phyloP scores from a whole-genome alignment of 2,329 filamentous ascomycete genomes.

The Arachnomyces sp. region DNA sequence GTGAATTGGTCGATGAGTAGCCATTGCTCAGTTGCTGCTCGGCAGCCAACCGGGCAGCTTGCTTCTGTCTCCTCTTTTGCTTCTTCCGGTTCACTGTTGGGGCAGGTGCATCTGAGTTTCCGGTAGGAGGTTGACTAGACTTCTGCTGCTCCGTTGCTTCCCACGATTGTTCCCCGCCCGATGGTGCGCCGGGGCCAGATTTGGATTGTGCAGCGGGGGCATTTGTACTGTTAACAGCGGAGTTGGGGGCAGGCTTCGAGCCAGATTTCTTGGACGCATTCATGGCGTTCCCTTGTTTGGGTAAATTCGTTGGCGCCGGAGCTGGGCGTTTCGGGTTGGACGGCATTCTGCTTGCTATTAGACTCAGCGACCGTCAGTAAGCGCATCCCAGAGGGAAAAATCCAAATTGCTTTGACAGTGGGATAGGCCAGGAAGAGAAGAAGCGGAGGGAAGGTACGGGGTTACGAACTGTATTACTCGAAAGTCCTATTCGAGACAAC shows the following conservation, averaged over 20 bases:
- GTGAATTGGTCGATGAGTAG: slow-evolving; percentile 15
- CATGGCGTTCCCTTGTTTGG: slow-evolving; percentile 6
- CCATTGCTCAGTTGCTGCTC: slow-evolving; percentile 36
- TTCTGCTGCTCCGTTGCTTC: background rate
- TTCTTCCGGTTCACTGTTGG: slow-evolving; percentile 79
- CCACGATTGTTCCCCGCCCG: slow-evolving; percentile 13
- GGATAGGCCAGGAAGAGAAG: too few relatives aligned
- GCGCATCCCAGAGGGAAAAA: too few relatives aligned
- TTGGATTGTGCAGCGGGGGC: slow-evolving; percentile 11
- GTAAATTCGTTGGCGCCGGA: slow-evolving; percentile 7
- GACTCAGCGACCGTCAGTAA: background rate
- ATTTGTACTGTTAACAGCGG: slow-evolving; percentile 4
- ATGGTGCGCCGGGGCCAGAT: slow-evolving; percentile 23
- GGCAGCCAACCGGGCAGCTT: slow-evolving; percentile 61
- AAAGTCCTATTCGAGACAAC: background rate
- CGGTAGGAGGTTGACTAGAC: background rate
- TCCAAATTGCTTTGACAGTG: too few relatives aligned
- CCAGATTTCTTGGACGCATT: slow-evolving; percentile 7
- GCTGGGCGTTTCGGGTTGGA: slow-evolving; percentile 15
- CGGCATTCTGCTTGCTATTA: slow-evolving; percentile 11
- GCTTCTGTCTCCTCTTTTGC: slow-evolving; percentile 82
- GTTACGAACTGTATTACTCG: slow-evolving; percentile 1
- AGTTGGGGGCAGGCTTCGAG: slow-evolving; percentile 3
- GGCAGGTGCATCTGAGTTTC: slow-evolving; percentile 16
- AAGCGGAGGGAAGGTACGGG: background rate